Conservation (phyloP, 441 rosid species). For the Breynia disticha region DNA sequence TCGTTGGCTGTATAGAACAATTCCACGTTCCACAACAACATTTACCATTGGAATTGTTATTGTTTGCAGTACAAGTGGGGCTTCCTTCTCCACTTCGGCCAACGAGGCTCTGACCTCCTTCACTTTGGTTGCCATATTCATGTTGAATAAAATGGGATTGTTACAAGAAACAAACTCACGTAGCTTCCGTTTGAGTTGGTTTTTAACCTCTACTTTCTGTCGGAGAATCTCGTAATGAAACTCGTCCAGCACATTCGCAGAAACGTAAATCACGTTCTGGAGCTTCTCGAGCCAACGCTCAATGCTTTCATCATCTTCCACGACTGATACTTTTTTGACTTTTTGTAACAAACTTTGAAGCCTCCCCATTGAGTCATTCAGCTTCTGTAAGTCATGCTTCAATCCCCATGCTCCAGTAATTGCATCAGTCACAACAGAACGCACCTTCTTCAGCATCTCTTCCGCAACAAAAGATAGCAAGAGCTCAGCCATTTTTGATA, state of each 20-base stretch:
- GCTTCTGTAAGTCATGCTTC: slow-evolving; percentile 5
- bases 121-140: slow-evolving; percentile 4
- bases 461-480: not conserved
- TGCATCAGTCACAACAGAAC: not conserved
- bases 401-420: slow-evolving; percentile 2
- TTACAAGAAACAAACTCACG: slow-evolving; percentile 8
- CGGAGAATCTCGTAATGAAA: slow-evolving; percentile 12
- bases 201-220: slow-evolving; percentile 6
- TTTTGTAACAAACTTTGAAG: slow-evolving; percentile 18
- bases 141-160: not conserved
- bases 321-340: slow-evolving; percentile 7
- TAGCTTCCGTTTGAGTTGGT: no score
- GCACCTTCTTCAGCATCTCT: not conserved
- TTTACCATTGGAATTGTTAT: not conserved
- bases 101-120: not conserved
- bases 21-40: not conserved
- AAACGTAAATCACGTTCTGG: slow-evolving; percentile 6
- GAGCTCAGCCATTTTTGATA: not conserved
- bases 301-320: not conserved
- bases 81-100: not conserved
- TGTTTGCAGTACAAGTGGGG: not conserved
- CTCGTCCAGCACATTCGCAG: slow-evolving; percentile 18
- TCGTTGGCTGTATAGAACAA: not conserved
- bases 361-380: not conserved
- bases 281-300: slow-evolving; percentile 17